Evolutionary conservation across 148 eudicot species (phyloP).

Genomic region (Rhododendron williamsianum): DNA sequence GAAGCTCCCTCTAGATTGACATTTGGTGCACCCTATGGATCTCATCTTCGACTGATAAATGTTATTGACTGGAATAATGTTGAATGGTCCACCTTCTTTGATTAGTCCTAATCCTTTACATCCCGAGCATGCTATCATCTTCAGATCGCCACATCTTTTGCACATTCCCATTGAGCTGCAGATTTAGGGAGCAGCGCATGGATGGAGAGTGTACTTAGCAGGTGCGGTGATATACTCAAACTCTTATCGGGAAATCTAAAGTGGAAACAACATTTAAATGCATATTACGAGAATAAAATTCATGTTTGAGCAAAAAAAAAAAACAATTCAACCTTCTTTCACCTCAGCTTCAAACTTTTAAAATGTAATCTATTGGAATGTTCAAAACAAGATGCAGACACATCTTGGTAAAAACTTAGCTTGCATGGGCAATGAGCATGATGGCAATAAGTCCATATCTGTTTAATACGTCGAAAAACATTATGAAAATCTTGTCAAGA

Average conservation of each 20-base stretch:
- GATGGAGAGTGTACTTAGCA: background rate
- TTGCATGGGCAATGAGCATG: background rate
- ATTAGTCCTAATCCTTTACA: slow-evolving; percentile 62
- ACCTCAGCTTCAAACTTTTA: background rate
- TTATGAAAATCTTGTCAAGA: background rate
- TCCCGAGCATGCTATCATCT: slow-evolving; percentile 52
- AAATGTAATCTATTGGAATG: background rate
- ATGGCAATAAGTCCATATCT: background rate
- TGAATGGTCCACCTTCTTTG: slow-evolving; percentile 41
- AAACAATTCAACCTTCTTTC: background rate
- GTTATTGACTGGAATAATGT: slow-evolving; percentile 31
- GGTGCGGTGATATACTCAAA: background rate
- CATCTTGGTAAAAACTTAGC: background rate
- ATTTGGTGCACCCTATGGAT: slow-evolving; percentile 34
- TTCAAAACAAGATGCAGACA: background rate
- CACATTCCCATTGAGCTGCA: slow-evolving; percentile 79
- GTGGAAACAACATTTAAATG: background rate
- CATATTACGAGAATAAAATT: background rate
- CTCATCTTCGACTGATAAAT: slow-evolving; percentile 11
- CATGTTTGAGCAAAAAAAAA: background rate
- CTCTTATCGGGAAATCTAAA: background rate
- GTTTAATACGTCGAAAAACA: background rate
- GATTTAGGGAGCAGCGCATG: background rate
- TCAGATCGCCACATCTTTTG: slow-evolving; percentile 73
- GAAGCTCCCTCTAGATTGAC: slow-evolving; percentile 51